phyloP scores from a whole-genome alignment of 2,329 filamentous ascomycete species.

The Colletotrichum simmondsii region DNA sequence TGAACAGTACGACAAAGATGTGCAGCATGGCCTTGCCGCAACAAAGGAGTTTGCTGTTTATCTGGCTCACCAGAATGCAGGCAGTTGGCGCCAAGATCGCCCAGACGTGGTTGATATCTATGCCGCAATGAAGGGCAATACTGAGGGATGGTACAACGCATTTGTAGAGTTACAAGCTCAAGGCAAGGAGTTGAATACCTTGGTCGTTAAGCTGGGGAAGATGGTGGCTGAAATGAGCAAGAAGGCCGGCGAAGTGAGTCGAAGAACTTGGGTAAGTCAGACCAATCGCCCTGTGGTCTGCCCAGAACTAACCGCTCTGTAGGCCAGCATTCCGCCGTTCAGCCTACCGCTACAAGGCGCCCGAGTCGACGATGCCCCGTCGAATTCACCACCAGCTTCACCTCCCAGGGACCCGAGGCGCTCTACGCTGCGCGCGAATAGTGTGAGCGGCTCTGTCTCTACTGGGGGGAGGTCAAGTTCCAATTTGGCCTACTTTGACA shows the following conservation, averaged over 20 bases:
- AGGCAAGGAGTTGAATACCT: slow-evolving; percentile 74
- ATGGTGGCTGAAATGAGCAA: slow-evolving; percentile 89
- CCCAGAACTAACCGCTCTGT: not conserved
- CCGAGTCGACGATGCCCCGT: slow-evolving; percentile 30
- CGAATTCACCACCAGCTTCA: slow-evolving; percentile 38
- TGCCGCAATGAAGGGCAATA: slow-evolving; percentile 91
- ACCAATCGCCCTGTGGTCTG: not conserved
- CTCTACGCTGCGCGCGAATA: slow-evolving; percentile 32
- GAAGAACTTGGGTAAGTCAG: slow-evolving; percentile 75
- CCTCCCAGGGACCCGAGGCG: slow-evolving; percentile 34
- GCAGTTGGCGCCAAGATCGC: slow-evolving; percentile 70
- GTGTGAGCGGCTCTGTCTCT: slow-evolving; percentile 31
- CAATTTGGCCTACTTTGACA: slow-evolving; percentile 39
- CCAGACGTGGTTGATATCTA: slow-evolving; percentile 77
- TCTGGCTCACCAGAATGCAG: slow-evolving; percentile 72
- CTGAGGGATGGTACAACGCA: slow-evolving; percentile 88
- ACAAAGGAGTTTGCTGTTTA: slow-evolving; percentile 83
- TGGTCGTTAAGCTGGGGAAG: slow-evolving; percentile 77
- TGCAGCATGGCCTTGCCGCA: slow-evolving; percentile 80
- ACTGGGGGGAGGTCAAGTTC: slow-evolving; percentile 29
- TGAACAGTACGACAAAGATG: slow-evolving; percentile 81
- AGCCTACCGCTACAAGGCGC: slow-evolving; percentile 37
- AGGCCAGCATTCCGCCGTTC: slow-evolving; percentile 37
- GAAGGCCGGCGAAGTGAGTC: slow-evolving; percentile 84
- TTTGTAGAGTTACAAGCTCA: slow-evolving; percentile 81